Base-by-base conservation (phyloP, 352 stramenopile genomes). In the Globisporangium megalacanthum region DNA sequence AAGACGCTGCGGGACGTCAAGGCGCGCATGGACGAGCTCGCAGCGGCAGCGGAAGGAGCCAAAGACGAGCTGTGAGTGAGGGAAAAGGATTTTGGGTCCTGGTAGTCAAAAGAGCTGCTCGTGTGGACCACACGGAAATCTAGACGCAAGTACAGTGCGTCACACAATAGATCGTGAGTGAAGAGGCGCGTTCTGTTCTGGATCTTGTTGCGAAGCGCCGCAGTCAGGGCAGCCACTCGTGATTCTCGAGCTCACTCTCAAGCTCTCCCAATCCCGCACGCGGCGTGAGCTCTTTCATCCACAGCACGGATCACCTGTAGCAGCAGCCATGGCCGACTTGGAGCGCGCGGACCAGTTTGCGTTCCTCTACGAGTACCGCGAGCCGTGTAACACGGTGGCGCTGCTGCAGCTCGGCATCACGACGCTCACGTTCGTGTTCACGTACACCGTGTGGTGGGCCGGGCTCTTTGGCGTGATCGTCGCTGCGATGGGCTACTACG, bases 311-410 rank as follows among this genome's bases (percentile, higher is more conserved):
- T 49, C n/a, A 49, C 10, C 17, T 13, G 48, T 7, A n/a, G 2
- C 0, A 22, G 22, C 41, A 41, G 66, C 11, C 50, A 93, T 91
- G 83, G 65, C 80, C 20, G 83, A 91, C 61, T 62, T 88, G 44
- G 83, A 93, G 66, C 69, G 75, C 56, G 76, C 73, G 36, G 71
- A 85, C 44, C 76, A 85, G 56, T 90, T 89, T 54, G 75, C 72
- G 56, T 89, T 93, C 61, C 66, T 93, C 54, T 93, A 93, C 63
- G 83, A 93, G 65, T 81, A 89, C 69, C 79, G 83, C 49, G 83
- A 93, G 56, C 75, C 83, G 56, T 93, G 83, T 66, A 91, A 90
- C 66, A 77, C 82, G 53, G 87, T 91, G 56, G 80, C 83, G 60
- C 68, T 93, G 55, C 62, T 89, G 59, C 83, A 93, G 61, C 62